Evolutionary conservation across 1,284 basidiomycete species (phyloP).

Genomic region (Grifola frondosa): DNA sequence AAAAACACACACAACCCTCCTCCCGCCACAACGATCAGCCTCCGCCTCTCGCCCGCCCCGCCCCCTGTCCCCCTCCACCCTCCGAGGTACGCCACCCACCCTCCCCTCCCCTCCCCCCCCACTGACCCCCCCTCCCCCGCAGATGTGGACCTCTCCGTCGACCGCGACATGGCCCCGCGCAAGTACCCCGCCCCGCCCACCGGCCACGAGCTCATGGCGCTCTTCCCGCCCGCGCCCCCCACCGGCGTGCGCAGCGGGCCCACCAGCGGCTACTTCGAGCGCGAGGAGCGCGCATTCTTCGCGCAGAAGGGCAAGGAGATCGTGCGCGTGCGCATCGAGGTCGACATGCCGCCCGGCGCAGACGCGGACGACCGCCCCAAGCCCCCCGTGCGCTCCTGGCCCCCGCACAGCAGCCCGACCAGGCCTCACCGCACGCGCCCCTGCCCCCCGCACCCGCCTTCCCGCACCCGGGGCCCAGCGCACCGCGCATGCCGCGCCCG

Average conservation of each 20-base stretch:
- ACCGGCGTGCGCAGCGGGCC: constrained; percentile 53
- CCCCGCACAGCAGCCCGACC: neutral
- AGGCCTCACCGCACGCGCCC: constrained; percentile 11
- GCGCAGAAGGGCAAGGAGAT: constrained; percentile 73
- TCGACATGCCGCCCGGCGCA: constrained; percentile 40
- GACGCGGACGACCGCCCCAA: constrained; percentile 4
- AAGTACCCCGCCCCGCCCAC: constrained; percentile 72
- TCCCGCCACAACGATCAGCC: constrained; percentile 13
- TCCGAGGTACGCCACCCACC: constrained; percentile 44
- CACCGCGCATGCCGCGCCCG: too few relatives aligned
- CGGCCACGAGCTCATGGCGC: constrained; percentile 77
- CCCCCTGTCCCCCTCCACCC: constrained; percentile 34
- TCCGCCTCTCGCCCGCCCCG: constrained; percentile 22
- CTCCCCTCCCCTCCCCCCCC: constrained; percentile 10
- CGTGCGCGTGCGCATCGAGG: constrained; percentile 65
- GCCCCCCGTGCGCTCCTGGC: neutral
- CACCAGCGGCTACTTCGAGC: constrained; percentile 67
- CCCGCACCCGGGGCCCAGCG: constrained; percentile 11
- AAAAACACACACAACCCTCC: constrained; percentile 12
- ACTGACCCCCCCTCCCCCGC: constrained; percentile 11
- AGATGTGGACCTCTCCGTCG: constrained; percentile 60
- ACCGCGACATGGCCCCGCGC: constrained; percentile 43
- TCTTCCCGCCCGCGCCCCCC: constrained; percentile 70
- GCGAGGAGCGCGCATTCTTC: constrained; percentile 74
- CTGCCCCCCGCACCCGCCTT: constrained; percentile 8